Evolutionary conservation across 352 stramenopile genomes (phyloP).

Genomic region (Pythium myriotylum): DNA sequence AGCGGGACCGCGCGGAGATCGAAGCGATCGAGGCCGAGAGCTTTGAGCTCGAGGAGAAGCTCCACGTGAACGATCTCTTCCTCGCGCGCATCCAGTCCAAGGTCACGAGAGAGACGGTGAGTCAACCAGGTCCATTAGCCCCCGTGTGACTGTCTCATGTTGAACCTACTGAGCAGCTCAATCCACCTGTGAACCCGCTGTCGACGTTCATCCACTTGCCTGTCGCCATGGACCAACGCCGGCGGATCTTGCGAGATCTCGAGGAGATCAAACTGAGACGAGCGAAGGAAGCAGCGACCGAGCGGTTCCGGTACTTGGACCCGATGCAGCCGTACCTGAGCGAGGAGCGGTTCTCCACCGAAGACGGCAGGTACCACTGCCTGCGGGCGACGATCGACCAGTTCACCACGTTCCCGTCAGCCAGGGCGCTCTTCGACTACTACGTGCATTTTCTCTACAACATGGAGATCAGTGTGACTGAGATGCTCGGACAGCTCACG

Average conservation of each 20-base stretch:
- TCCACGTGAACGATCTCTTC: constrained; percentile 12
- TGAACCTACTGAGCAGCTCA: too few relatives aligned
- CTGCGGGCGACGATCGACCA: constrained; percentile 23
- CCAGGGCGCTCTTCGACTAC: constrained; percentile 47
- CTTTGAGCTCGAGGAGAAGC: constrained; percentile 9
- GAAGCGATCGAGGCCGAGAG: not conserved
- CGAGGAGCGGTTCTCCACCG: constrained; percentile 11
- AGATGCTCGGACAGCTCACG: constrained; percentile 46
- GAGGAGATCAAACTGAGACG: constrained; percentile 43
- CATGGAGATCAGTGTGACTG: constrained; percentile 60
- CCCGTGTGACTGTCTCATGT: not conserved
- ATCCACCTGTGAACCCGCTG: constrained; percentile 8
- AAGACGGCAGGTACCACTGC: constrained; percentile 11
- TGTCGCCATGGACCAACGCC: constrained; percentile 1
- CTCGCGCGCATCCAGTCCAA: constrained; percentile 15
- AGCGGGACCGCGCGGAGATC: not conserved
- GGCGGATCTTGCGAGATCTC: constrained; percentile 17
- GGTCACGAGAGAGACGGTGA: constrained; percentile 11
- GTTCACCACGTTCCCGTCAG: constrained; percentile 37
- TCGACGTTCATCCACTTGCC: constrained; percentile 19
- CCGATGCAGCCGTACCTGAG: constrained; percentile 8
- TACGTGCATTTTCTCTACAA: constrained; percentile 44
- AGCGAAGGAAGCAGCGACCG: constrained; percentile 5
- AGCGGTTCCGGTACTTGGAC: constrained; percentile 6
- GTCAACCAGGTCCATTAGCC: not conserved